A percentile compares a stretch with the other conserved stretches of the same genome.
These are phyloP conservation scores for Castanea sativa DNA, from an alignment of 306 rosid genomes.

Conservation along the genomic window DNA sequence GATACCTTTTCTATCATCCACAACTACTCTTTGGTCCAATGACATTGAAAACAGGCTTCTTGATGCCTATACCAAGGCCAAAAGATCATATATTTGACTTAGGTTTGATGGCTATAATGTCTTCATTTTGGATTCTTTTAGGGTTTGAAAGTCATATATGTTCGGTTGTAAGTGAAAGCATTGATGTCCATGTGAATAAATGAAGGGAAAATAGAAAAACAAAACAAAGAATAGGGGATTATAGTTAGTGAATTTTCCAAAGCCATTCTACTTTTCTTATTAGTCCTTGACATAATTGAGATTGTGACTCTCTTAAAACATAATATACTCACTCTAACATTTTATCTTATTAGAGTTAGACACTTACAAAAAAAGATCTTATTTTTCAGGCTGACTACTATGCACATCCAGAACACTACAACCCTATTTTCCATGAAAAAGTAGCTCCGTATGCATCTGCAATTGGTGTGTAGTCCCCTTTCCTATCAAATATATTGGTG, in stretches of 20 bases:
- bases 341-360: background rate
- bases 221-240: no score
- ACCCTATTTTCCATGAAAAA: constrained; percentile 72
- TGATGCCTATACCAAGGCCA: background rate
- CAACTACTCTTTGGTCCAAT: background rate
- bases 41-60: background rate
- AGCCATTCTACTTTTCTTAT: no score
- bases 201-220: no score
- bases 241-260: no score
- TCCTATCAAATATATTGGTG: constrained; percentile 15
- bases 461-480: constrained; percentile 57
- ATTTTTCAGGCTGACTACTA: constrained; percentile 83
- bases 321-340: background rate
- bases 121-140: background rate
- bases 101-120: background rate
- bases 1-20: background rate
- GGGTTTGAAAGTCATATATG: background rate
- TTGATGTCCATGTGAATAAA: background rate
- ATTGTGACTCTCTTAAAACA: background rate
- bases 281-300: background rate
- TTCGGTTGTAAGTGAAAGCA: background rate
- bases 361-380: background rate
- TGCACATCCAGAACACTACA: constrained; percentile 90
- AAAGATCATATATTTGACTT: background rate
- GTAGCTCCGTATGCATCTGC: constrained; percentile 83